A percentile compares a stretch with the other conserved stretches of the same genome.
These are phyloP conservation scores for Aspergillus costaricaensis DNA, from an alignment of 2,329 filamentous ascomycete species.

Conservation along the genomic window DNA sequence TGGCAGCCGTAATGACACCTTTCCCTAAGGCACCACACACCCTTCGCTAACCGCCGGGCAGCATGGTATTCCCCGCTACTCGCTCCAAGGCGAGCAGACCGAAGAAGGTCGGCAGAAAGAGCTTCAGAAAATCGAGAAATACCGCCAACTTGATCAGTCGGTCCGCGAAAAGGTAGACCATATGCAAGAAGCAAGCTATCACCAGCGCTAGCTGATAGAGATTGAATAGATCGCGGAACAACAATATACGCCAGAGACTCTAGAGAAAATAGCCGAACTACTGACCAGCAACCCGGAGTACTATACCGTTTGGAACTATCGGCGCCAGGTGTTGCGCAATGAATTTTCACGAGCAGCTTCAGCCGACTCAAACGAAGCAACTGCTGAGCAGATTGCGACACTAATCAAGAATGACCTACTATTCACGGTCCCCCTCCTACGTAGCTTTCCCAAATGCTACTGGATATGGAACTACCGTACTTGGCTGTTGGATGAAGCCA, in stretches of 20 bases:
- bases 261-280: conserved; percentile 47
- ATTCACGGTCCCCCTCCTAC: conserved; percentile 81
- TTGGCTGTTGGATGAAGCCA: conserved; percentile 78
- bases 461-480: conserved; percentile 98
- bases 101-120: conserved; percentile 72
- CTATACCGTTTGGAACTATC: conserved; percentile 53
- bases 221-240: conserved; percentile 39
- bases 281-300: conserved; percentile 51
- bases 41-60: conserved; percentile 45
- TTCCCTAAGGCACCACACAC: conserved; percentile 1
- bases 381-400: conserved; percentile 49
- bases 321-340: conserved; percentile 69
- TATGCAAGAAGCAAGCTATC: background rate
- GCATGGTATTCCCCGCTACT: conserved; percentile 80
- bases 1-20: conserved; percentile 34
- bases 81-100: conserved; percentile 59
- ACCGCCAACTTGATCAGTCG: conserved; percentile 68
- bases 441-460: conserved; percentile 93
- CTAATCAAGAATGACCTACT: conserved; percentile 71
- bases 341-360: conserved; percentile 49
- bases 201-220: conserved; percentile 5
- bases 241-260: conserved; percentile 45
- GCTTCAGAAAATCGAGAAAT: conserved; percentile 72
- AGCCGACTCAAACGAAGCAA: conserved; percentile 32
- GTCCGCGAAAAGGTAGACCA: conserved; percentile 64